Percentiles rank a stretch among this genome's conserved stretches.
Conservation (phyloP, 2,329 filamentous ascomycete genomes). For the Phyllosticta citriasiana region DNA sequence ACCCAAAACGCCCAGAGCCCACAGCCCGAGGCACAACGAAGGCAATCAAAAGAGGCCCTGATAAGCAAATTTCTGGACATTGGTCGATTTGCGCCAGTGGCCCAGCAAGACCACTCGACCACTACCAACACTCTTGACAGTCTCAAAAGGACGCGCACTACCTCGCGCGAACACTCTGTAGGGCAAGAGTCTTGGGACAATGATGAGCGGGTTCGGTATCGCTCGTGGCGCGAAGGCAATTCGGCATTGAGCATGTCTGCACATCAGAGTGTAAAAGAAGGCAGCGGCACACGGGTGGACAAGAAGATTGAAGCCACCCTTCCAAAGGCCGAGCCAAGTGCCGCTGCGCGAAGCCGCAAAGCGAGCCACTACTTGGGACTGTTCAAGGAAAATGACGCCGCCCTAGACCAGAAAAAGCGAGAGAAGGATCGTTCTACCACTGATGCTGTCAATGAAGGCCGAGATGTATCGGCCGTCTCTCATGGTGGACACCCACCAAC, state of each 20-base stretch:
- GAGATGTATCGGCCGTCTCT: background rate
- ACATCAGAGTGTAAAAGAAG: slow-evolving; percentile 31
- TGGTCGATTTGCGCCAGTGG: background rate
- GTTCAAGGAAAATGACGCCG: slow-evolving; percentile 52
- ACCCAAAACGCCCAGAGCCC: slow-evolving; percentile 4
- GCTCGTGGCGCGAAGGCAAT: slow-evolving; percentile 40
- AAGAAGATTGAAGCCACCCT: slow-evolving; percentile 55
- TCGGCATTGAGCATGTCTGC: slow-evolving; percentile 30
- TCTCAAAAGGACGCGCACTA: slow-evolving; percentile 19
- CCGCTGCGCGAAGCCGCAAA: slow-evolving; percentile 52
- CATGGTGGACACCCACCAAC: background rate
- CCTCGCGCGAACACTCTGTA: slow-evolving; percentile 15
- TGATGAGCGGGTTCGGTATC: slow-evolving; percentile 36
- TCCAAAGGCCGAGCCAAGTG: slow-evolving; percentile 44
- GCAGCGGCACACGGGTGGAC: slow-evolving; percentile 41
- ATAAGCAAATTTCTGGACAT: slow-evolving; percentile 15
- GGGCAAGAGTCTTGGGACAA: slow-evolving; percentile 19
- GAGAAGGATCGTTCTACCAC: slow-evolving; percentile 27
- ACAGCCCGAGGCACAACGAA: background rate
- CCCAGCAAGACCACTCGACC: slow-evolving; percentile 15
- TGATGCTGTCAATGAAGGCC: background rate
- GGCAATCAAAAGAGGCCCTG: slow-evolving; percentile 15
- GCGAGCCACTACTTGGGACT: slow-evolving; percentile 56
- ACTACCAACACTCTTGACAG: background rate
- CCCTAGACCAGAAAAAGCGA: slow-evolving; percentile 41